A percentile compares a stretch with the other conserved stretches of the same genome.
These are phyloP conservation scores for Sporothrix brasiliensis DNA, from an alignment of 2,329 filamentous ascomycete species.

Conservation along the genomic window DNA sequence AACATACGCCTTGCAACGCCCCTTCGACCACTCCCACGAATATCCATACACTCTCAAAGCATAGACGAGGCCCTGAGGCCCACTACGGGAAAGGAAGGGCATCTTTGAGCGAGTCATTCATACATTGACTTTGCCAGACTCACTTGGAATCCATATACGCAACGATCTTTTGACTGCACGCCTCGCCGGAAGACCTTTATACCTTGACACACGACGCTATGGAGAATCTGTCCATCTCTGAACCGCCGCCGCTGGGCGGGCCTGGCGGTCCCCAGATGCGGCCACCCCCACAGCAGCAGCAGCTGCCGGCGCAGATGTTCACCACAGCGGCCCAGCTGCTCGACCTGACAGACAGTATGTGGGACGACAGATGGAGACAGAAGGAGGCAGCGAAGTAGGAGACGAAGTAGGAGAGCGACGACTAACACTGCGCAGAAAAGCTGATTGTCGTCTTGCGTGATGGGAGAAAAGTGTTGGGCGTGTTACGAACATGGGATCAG, in stretches of 20 bases:
- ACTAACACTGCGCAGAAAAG: constrained; percentile 67
- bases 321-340: constrained; percentile 94
- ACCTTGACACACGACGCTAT: constrained; percentile 32
- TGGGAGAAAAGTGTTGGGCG: constrained; percentile 89
- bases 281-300: constrained; percentile 55
- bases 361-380: background rate
- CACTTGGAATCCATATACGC: background rate
- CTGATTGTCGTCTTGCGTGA: constrained; percentile 89
- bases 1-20: background rate
- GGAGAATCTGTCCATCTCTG: constrained; percentile 43
- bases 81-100: background rate
- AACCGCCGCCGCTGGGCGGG: constrained; percentile 40
- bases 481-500: constrained; percentile 95
- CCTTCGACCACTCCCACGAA: background rate
- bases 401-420: background rate
- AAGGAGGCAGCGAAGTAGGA: background rate
- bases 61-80: background rate
- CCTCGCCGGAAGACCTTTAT: background rate
- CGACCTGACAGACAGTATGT: constrained; percentile 94
- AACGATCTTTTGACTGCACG: background rate
- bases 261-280: constrained; percentile 39
- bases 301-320: constrained; percentile 94
- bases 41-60: background rate
- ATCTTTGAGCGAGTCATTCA: background rate
- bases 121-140: background rate